Evolutionary conservation across 2,329 filamentous ascomycete species (phyloP).

Genomic region (Parascedosporium putredinis): DNA sequence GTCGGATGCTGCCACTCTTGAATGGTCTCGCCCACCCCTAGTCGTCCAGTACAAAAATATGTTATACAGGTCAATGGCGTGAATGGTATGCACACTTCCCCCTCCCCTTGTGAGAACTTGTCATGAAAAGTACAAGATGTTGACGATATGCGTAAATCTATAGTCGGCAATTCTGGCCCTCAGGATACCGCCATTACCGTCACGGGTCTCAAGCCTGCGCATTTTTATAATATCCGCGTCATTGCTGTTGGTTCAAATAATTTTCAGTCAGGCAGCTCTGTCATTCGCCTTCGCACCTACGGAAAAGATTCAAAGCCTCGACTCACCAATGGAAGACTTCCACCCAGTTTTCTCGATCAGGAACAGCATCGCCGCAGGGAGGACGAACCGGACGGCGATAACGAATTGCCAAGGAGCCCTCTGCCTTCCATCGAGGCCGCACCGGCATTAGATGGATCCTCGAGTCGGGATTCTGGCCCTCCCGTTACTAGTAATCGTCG

Average conservation of each 20-base stretch:
- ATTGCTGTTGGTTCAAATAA: slow-evolving; percentile 85
- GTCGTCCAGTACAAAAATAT: slow-evolving; percentile 69
- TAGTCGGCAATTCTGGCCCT: slow-evolving; percentile 73
- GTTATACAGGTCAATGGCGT: slow-evolving; percentile 89
- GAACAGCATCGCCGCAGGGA: slow-evolving; percentile 31
- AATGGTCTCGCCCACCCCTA: slow-evolving; percentile 70
- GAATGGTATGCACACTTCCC: slow-evolving; percentile 50
- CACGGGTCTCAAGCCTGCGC: slow-evolving; percentile 72
- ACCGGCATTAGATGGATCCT: slow-evolving; percentile 49
- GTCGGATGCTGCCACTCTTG: slow-evolving; percentile 75
- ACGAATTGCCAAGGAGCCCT: slow-evolving; percentile 36
- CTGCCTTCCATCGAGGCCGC: slow-evolving; percentile 51
- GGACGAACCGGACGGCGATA: slow-evolving; percentile 32
- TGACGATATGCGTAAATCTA: background rate
- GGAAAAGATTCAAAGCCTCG: slow-evolving; percentile 53
- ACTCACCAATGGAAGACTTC: slow-evolving; percentile 44
- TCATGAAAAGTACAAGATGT: background rate
- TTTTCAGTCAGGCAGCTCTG: slow-evolving; percentile 80
- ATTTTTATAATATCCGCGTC: slow-evolving; percentile 88
- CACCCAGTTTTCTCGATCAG: slow-evolving; percentile 44
- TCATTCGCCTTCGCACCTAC: slow-evolving; percentile 75
- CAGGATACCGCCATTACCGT: slow-evolving; percentile 73
- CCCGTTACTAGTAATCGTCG: slow-evolving; percentile 24
- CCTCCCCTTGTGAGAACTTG: background rate
- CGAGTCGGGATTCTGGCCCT: slow-evolving; percentile 55